phyloP scores from a whole-genome alignment of 148 eudicot species.

The Nepenthes gracilis region DNA sequence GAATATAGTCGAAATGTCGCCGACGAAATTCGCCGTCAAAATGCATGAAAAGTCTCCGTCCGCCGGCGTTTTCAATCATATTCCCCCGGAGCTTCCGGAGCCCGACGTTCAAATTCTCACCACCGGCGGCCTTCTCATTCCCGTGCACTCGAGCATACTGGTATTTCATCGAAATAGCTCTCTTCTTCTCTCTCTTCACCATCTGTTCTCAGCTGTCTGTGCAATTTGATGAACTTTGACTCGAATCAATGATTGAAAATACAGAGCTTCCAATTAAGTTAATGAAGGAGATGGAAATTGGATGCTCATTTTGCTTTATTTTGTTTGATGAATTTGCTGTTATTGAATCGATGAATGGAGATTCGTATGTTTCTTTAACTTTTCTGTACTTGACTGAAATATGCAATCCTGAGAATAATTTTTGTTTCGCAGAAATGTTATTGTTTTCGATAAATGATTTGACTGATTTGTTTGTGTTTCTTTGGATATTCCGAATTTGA shows the following conservation, averaged over 20 bases:
- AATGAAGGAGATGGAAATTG: not conserved
- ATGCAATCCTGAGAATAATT: too few species aligned
- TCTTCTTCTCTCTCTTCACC: too few species aligned
- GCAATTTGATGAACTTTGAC: not conserved
- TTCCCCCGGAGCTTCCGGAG: constrained; percentile 15
- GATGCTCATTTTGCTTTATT: not conserved
- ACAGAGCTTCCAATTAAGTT: too few species aligned
- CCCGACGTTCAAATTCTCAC: constrained; percentile 41
- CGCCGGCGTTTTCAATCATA: not conserved
- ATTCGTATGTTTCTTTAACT: too few species aligned
- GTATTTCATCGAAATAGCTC: constrained; percentile 15
- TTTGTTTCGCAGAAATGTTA: too few species aligned
- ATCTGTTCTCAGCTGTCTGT: not conserved
- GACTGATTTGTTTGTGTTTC: not conserved
- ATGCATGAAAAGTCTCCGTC: constrained; percentile 8
- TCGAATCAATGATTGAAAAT: not conserved
- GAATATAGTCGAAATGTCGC: constrained; percentile 9
- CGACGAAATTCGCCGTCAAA: constrained; percentile 14
- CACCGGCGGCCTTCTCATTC: constrained; percentile 48
- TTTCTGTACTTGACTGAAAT: too few species aligned
- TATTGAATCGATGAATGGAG: not conserved
- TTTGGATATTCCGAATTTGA: not conserved
- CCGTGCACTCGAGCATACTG: constrained; percentile 59
- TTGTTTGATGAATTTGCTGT: too few species aligned
- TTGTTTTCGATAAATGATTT: not conserved